phyloP scores from a whole-genome alignment of 2,329 filamentous ascomycete species.

The Cercospora beticola region DNA sequence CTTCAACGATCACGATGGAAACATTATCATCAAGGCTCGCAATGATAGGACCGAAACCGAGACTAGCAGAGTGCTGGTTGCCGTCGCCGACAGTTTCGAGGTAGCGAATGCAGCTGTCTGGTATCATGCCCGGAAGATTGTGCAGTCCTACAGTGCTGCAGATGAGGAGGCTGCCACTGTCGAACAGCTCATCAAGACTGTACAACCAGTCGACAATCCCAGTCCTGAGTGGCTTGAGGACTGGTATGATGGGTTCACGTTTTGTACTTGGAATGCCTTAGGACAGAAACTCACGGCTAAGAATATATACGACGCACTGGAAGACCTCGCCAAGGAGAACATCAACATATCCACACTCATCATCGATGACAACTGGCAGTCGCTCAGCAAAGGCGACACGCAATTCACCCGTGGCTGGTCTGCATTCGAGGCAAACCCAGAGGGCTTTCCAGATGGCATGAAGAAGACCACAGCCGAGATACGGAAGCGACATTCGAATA shows the following conservation, averaged over 20 bases:
- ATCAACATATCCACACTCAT: conserved; percentile 83
- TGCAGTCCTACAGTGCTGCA: conserved; percentile 47
- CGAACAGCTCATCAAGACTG: conserved; percentile 41
- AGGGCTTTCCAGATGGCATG: conserved; percentile 77
- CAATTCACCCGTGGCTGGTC: conserved; percentile 64
- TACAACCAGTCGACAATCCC: conserved; percentile 49
- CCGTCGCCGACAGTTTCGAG: conserved; percentile 71
- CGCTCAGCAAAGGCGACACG: conserved; percentile 59
- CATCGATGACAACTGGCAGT: conserved; percentile 97
- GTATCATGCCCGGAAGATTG: conserved; percentile 76
- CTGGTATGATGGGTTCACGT: conserved; percentile 79
- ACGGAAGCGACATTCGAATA: conserved; percentile 63
- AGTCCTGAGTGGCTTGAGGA: conserved; percentile 66
- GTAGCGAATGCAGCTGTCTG: conserved; percentile 75
- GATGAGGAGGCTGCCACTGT: conserved; percentile 39
- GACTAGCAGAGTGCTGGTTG: conserved; percentile 64
- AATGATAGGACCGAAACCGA: conserved; percentile 65
- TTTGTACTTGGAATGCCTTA: conserved; percentile 95
- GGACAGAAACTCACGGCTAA: conserved; percentile 79
- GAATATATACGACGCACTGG: conserved; percentile 73
- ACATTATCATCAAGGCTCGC: conserved; percentile 65
- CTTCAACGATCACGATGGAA: conserved; percentile 62
- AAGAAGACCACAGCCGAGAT: conserved; percentile 69
- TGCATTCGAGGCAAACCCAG: conserved; percentile 80
- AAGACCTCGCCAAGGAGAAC: conserved; percentile 65